These are phyloP conservation scores for Microbotryum silenes-acaulis DNA, from an alignment of 1,284 basidiomycete genomes.

Conservation along the genomic window DNA sequence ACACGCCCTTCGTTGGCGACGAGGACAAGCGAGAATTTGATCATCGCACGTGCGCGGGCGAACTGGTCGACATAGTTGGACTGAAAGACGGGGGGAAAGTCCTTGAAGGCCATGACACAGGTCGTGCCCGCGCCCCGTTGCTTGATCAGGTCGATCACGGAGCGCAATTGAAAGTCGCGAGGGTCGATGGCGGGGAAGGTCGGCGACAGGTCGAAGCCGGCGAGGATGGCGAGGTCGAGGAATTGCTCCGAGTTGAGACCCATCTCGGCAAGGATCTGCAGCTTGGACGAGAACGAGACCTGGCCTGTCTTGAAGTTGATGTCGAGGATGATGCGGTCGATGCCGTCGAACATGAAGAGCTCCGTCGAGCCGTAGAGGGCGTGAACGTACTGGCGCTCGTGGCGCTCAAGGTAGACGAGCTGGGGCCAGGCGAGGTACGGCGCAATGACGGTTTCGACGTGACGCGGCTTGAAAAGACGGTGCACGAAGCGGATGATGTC, in stretches of 20 bases:
- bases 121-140: constrained; percentile 78
- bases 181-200: constrained; percentile 72
- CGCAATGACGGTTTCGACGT: constrained; percentile 92
- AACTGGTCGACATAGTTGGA: constrained; percentile 64
- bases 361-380: constrained; percentile 88
- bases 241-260: constrained; percentile 79
- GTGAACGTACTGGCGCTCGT: constrained; percentile 89
- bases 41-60: constrained; percentile 80
- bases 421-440: constrained; percentile 92
- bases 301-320: constrained; percentile 64
- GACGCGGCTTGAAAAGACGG: constrained; percentile 85
- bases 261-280: constrained; percentile 65
- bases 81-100: constrained; percentile 32
- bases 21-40: constrained; percentile 86
- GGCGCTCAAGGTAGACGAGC: constrained; percentile 87
- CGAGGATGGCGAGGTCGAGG: constrained; percentile 83
- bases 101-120: constrained; percentile 37
- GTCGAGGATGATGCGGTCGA: constrained; percentile 85
- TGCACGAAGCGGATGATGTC: constrained; percentile 89
- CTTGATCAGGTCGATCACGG: constrained; percentile 78
- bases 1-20: constrained; percentile 79
- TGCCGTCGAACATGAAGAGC: constrained; percentile 71
- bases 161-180: constrained; percentile 67
- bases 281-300: constrained; percentile 82
- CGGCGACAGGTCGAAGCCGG: constrained; percentile 78